These are phyloP conservation scores for Polysphondylium violaceum DNA, from an alignment of 78 protist species.

Conservation along the genomic window DNA sequence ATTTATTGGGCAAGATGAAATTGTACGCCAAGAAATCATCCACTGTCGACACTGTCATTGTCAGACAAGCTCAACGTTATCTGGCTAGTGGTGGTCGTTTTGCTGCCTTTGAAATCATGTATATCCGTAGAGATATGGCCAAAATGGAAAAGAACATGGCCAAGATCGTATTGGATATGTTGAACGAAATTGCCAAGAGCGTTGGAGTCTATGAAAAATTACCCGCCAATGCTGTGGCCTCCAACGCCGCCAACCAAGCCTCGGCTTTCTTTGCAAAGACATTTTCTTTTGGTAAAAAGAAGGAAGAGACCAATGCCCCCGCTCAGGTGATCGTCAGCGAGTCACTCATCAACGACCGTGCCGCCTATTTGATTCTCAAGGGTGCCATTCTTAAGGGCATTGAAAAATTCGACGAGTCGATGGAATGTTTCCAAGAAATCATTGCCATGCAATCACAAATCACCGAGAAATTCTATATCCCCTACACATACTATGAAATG, in stretches of 20 bases:
- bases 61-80: conserved; percentile 41
- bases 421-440: conserved; percentile 63
- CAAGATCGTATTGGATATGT: not conserved
- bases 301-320: not conserved
- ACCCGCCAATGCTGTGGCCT: not conserved
- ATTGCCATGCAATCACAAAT: conserved; percentile 2
- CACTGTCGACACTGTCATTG: conserved; percentile 26
- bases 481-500: conserved; percentile 69
- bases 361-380: conserved; percentile 36
- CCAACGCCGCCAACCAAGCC: not conserved
- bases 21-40: conserved; percentile 19
- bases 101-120: conserved; percentile 66
- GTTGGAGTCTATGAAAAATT: not conserved
- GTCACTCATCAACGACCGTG: conserved; percentile 30
- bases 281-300: conserved; percentile 21
- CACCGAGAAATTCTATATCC: conserved; percentile 58
- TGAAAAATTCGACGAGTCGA: conserved; percentile 52
- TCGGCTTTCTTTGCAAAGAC: conserved; percentile 5
- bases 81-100: conserved; percentile 23
- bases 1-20: not conserved
- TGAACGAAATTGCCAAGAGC: conserved; percentile 5
- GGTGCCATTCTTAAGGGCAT: conserved; percentile 68
- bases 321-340: not conserved
- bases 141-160: conserved; percentile 59
- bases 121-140: conserved; percentile 69